phyloP scores from a whole-genome alignment of 768 basidiomycete genomes.

The Boletus edulis region DNA sequence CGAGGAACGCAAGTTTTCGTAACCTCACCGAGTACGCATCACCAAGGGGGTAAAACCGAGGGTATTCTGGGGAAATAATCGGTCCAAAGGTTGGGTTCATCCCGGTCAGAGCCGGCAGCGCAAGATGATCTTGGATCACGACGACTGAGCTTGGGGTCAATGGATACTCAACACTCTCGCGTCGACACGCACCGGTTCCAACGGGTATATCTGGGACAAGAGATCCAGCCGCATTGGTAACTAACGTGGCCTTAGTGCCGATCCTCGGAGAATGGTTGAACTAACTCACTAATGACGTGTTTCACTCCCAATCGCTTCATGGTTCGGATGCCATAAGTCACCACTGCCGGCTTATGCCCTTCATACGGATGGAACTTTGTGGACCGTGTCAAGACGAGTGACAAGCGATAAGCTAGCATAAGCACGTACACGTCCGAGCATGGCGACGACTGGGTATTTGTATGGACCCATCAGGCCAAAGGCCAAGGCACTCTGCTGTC shows the following conservation, averaged over 20 bases:
- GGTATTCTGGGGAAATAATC: conserved; percentile 50
- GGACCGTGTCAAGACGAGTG: conserved; percentile 4
- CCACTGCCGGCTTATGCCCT: conserved; percentile 66
- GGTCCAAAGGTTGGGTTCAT: conserved; percentile 81
- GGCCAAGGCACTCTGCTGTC: conserved; percentile 77
- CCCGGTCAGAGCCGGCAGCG: conserved; percentile 73
- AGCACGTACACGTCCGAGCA: conserved; percentile 75
- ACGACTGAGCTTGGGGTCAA: conserved; percentile 53
- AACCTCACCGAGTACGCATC: conserved; percentile 75
- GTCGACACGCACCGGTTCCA: conserved; percentile 67
- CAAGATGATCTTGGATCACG: conserved; percentile 81
- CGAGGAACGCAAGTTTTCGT: conserved; percentile 70
- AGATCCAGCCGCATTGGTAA: conserved; percentile 87
- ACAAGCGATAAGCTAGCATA: background rate
- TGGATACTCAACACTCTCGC: background rate
- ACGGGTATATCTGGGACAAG: conserved; percentile 71
- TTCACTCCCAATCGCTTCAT: conserved; percentile 78
- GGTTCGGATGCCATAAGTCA: conserved; percentile 75
- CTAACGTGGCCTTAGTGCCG: conserved; percentile 35
- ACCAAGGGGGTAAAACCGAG: conserved; percentile 82
- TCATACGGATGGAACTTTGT: conserved; percentile 82
- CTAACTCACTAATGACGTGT: conserved; percentile 65
- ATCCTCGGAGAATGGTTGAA: background rate
- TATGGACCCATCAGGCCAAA: conserved; percentile 72
- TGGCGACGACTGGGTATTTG: conserved; percentile 81